Conservation (phyloP, 257 asterid genomes). For the Echium plantagineum region DNA sequence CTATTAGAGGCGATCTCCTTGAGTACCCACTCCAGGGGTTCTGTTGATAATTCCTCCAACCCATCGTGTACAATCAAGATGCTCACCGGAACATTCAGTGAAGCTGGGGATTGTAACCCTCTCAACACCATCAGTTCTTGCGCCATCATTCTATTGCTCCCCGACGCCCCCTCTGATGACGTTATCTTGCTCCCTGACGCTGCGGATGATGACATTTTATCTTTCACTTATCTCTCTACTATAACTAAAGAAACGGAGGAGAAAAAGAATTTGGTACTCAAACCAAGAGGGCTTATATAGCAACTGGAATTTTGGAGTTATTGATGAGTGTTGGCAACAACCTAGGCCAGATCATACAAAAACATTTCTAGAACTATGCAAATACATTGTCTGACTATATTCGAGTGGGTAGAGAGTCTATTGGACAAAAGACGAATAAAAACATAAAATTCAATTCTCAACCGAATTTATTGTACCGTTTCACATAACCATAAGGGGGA, state of each 20-base stretch:
- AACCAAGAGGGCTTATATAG: not conserved
- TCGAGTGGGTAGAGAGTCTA: too few species aligned
- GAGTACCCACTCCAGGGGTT: slow-evolving; percentile 54
- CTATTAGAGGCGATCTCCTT: slow-evolving; percentile 29
- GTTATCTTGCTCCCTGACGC: too few species aligned
- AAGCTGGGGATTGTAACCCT: slow-evolving; percentile 4
- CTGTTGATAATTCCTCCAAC: slow-evolving; percentile 38
- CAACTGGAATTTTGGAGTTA: too few species aligned
- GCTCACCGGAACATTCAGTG: slow-evolving; percentile 29
- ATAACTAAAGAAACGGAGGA: not conserved
- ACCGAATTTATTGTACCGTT: not conserved
- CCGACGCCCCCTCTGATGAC: not conserved
- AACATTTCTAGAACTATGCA: too few species aligned
- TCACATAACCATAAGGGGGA: too few species aligned
- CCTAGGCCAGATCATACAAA: not conserved
- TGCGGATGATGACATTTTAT: too few species aligned
- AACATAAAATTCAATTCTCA: too few species aligned
- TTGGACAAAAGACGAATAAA: too few species aligned
- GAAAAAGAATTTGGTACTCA: not conserved
- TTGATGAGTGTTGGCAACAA: not conserved
- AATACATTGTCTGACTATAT: too few species aligned
- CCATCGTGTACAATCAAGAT: slow-evolving; percentile 50
- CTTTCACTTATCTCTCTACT: too few species aligned
- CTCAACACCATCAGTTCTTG: slow-evolving; percentile 13
- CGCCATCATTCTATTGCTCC: slow-evolving; percentile 1